A percentile compares a stretch with the other conserved stretches of the same genome.
These are phyloP conservation scores for Haplosporangium sp. DNA, from an alignment of 371 early-diverging fungal genomes.

Conservation along the genomic window DNA sequence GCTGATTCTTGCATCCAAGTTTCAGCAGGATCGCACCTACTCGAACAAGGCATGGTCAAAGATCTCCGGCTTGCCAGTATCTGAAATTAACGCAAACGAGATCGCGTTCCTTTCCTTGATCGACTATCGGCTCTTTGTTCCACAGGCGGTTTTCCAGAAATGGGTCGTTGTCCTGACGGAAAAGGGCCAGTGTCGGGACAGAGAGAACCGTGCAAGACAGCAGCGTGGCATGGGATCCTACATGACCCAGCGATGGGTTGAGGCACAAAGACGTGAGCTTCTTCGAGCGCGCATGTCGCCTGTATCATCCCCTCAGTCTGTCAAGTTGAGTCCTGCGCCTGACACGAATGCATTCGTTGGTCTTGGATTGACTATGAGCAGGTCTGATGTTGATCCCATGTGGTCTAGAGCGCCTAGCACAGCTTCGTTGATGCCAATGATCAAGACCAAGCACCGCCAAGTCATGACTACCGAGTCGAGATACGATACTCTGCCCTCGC, in stretches of 20 bases:
- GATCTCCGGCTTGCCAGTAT: slow-evolving; percentile 75
- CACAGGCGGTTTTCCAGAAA: slow-evolving; percentile 63
- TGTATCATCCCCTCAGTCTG: slow-evolving; percentile 2
- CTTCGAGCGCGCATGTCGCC: slow-evolving; percentile 34
- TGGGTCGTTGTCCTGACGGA: slow-evolving; percentile 51
- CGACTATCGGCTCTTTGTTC: slow-evolving; percentile 81
- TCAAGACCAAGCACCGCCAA: background rate
- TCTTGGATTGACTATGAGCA: too few species aligned
- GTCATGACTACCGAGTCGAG: slow-evolving; percentile 2
- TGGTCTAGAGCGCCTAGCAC: background rate
- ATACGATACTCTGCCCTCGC: slow-evolving; percentile 27
- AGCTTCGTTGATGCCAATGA: background rate
- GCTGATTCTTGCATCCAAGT: slow-evolving; percentile 83
- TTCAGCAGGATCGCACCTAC: slow-evolving; percentile 82
- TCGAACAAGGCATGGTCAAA: slow-evolving; percentile 87
- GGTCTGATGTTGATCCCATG: background rate
- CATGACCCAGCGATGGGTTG: slow-evolving; percentile 47
- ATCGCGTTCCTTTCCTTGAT: slow-evolving; percentile 74
- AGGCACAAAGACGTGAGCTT: slow-evolving; percentile 47
- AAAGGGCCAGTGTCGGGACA: slow-evolving; percentile 28
- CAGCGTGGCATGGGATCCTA: slow-evolving; percentile 49
- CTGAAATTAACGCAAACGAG: slow-evolving; percentile 82
- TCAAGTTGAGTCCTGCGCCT: slow-evolving; percentile 1
- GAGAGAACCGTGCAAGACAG: slow-evolving; percentile 16
- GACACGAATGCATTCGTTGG: background rate